phyloP scores from a whole-genome alignment of 192 early-diverging fungal species.

The Haplosporangium gracile region DNA sequence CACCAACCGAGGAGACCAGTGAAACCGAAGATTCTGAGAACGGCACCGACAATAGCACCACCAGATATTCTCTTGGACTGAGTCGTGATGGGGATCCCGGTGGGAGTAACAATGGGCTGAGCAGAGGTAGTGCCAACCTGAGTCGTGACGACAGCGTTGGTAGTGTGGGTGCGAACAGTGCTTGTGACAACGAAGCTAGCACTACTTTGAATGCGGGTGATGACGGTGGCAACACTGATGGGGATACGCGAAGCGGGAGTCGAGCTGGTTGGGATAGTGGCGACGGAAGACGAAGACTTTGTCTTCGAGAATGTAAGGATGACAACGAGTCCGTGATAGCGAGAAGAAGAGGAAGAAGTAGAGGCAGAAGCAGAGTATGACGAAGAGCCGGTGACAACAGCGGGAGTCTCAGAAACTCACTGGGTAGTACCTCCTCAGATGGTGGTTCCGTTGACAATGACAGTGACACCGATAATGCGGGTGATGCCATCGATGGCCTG shows the following conservation, averaged over 20 bases:
- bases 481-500: conserved; percentile 15
- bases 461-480: conserved; percentile 13
- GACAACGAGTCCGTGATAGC: neutral
- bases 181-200: neutral
- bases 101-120: neutral
- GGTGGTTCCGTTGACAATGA: conserved; percentile 16
- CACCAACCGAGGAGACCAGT: conserved; percentile 21
- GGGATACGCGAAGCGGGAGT: neutral
- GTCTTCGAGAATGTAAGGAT: neutral
- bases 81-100: conserved; percentile 2
- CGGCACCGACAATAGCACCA: conserved; percentile 32
- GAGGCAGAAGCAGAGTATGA: too few species aligned
- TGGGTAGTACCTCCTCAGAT: conserved; percentile 12
- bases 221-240: neutral
- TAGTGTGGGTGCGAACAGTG: neutral
- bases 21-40: conserved; percentile 22
- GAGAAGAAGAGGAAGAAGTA: neutral
- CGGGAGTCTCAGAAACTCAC: conserved; percentile 22
- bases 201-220: neutral
- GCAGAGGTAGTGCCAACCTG: neutral
- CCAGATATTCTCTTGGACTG: conserved; percentile 15
- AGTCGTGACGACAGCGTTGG: neutral
- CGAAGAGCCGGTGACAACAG: conserved; percentile 3
- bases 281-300: neutral
- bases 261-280: neutral